Evolutionary conservation across 2,329 filamentous ascomycete genomes (phyloP), one percentile per base, ranked within the genome.

Genomic region (Lasiodiplodia gonubiensis): DNA sequence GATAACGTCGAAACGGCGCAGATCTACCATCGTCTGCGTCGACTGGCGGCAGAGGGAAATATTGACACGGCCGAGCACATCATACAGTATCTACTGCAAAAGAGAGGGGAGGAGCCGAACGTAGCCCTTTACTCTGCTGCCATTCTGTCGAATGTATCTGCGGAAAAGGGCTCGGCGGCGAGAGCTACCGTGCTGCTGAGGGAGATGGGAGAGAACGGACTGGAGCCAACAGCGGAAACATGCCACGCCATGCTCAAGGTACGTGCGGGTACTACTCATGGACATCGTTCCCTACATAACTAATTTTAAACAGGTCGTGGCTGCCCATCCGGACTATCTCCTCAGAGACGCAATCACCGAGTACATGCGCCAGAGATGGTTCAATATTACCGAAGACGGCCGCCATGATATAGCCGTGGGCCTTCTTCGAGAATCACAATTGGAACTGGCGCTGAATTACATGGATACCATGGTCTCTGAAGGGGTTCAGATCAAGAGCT

Each of bases 271-370:
- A 49, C 6, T 39, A 63, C 42, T 30, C 57, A 3, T 33, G 16
- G 33, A 23, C 10, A 46, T 30, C 25, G n/a, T 33, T n/a, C 18
- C 5, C 18, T 30, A 4, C 21, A 21, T 61, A 52, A 25, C 48
- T 42, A 33, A 48, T 48, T 33, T 39, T 57, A 11, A 8, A 42
- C 30, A 67, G 65, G 90, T 87, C 5, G 83, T 97, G 27, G 88
- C 92, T 0, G 87, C 95, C 10, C 95, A 98, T 76, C 92, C 94
- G 0, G 92, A 98, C 78, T 94, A 96, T 72, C 71, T 93, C 6
- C 81, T 95, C 27, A 89, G 93, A 42, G 86, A 87, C 64, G 84
- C 89, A 42, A 84, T 97, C 3, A 81, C 97, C 48, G 81, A 87
- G 66, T 89, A 90, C 67, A 93, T 95, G 90, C 87, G 88, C 73